Evolutionary conservation across 352 stramenopile species (phyloP), one percentile per base, ranked within the genome.

Genomic region (Globisporangium emineosum): DNA sequence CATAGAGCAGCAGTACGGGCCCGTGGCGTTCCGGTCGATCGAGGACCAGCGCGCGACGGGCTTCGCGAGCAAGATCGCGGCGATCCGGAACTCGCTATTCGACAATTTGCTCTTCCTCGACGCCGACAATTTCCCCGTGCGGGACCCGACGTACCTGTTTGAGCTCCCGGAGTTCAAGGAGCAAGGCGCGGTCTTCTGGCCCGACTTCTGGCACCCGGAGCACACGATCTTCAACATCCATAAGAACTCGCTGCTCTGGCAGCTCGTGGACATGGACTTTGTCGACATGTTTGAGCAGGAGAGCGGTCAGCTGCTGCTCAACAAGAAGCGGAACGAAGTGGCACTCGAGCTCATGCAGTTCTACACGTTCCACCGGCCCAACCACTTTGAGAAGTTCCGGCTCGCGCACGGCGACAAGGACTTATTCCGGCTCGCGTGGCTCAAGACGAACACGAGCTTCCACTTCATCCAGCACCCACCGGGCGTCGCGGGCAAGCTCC

Each of bases 221-320:
- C 73, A 84, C 57, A 89, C 79, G 30, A 85, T 88, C 43, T 90
- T 88, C 64, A 84, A 85, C 40, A 75, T 90, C 56, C 78, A 88
- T 65, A 45, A 54, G 53, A 64, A 71, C 3, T 86, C 70, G 17
- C 60, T 90, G 33, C 52, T 89, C 10, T 90, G 80, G 79, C 57
- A 81, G 62, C 73, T 86, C 30, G 58, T 89, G 25, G 73, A 83
- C n/a, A 37, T 82, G 52, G 54, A 65, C 17, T 84, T 72, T 40
- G 71, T 88, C n/a, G 67, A 85, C 66, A 88, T 86, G 79, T 89
- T 89, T 35, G 79, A 90, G 57, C 81, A 90, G 69, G 81, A 90
- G 50, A 88, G 78, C 35, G 81, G 79, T 0, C 81, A 90, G 47
- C 33, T 90, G 19, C 62, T 89, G 15, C 73, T 90, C 21, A 69